Percentiles rank a stretch among this genome's conserved stretches.
Evolutionary conservation across 1,284 basidiomycete genomes (phyloP).

Genomic region (Fomitopsis palustris): DNA sequence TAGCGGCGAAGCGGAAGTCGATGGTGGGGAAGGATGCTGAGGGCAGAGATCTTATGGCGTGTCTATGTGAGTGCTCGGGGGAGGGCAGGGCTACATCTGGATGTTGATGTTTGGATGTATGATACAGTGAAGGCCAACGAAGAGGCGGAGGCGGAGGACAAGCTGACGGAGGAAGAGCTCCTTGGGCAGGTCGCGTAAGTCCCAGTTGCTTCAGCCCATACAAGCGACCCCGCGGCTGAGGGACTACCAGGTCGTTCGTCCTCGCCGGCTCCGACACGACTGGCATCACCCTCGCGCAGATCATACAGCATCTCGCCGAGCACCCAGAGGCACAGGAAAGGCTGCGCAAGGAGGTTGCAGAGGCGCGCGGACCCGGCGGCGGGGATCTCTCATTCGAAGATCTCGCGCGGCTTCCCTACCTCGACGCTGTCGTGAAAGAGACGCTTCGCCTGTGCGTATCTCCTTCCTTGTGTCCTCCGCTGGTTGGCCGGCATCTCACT

Average conservation of each 20-base stretch:
- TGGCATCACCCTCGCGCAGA: constrained; percentile 3
- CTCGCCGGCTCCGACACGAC: constrained; percentile 19
- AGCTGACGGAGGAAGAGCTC: background rate
- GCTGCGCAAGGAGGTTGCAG: constrained; percentile 3
- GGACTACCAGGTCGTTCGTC: background rate
- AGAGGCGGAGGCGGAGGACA: constrained; percentile 7
- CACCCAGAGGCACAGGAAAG: constrained; percentile 1
- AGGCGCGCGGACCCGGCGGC: background rate
- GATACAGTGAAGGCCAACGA: constrained; percentile 11
- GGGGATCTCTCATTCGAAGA: background rate
- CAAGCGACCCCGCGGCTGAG: background rate
- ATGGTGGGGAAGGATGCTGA: constrained; percentile 25
- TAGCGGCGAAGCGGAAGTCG: constrained; percentile 29
- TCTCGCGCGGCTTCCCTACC: constrained; percentile 1
- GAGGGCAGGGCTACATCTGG: constrained; percentile 10
- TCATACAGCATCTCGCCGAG: constrained; percentile 1
- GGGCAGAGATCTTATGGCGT: constrained; percentile 44
- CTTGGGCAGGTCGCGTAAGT: constrained; percentile 12
- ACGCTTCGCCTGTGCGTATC: background rate
- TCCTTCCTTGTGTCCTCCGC: background rate
- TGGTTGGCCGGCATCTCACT: too few species aligned
- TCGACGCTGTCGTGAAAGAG: constrained; percentile 7
- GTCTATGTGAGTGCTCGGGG: constrained; percentile 35
- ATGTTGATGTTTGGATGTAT: too few species aligned
- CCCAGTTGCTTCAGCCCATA: background rate